A percentile compares a stretch with the other conserved stretches of the same genome.
phyloP scores from a whole-genome alignment of 345 rosid species.

The Salix caprea region DNA sequence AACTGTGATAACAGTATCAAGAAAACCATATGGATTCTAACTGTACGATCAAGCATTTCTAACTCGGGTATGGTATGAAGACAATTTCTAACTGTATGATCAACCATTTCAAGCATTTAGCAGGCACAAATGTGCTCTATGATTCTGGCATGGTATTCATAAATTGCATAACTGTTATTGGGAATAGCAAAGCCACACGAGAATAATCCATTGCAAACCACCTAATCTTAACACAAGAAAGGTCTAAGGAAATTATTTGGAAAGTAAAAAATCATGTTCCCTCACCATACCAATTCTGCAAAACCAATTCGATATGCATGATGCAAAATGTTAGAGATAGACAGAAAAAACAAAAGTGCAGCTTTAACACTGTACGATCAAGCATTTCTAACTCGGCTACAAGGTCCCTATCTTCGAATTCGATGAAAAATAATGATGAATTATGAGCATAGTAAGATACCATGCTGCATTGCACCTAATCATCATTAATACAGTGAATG shows the following conservation, averaged over 20 bases:
- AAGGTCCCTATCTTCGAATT: neutral
- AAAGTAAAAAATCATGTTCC: neutral
- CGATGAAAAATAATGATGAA: neutral
- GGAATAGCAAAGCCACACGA: neutral
- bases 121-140: neutral
- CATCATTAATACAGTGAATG: neutral
- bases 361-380: neutral
- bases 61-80: too few species aligned
- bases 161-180: neutral
- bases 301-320: neutral
- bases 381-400: neutral
- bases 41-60: too few species aligned
- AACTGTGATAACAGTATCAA: neutral
- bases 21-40: neutral
- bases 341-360: neutral
- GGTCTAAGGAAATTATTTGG: neutral
- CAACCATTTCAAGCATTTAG: neutral
- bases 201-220: neutral
- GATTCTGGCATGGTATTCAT: neutral
- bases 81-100: too few species aligned
- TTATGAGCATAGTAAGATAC: neutral
- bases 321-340: neutral
- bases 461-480: neutral
- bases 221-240: neutral
- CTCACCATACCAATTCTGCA: neutral